Conservation (phyloP, 177 flowering plant genomes). For the Vitis hybrid region DNA sequence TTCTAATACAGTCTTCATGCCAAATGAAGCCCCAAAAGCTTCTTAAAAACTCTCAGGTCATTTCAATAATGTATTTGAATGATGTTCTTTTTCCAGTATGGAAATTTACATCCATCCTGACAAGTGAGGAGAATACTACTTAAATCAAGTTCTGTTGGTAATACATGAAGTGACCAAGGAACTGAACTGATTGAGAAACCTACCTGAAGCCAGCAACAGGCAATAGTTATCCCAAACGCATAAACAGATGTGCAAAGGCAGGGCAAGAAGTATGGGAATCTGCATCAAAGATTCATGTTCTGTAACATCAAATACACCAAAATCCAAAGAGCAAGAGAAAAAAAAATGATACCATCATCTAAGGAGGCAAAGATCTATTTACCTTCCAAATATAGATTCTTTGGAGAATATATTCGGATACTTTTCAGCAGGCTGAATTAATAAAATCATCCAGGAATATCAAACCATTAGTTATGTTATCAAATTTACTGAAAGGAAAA, state of each 20-base stretch:
- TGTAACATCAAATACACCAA: not conserved
- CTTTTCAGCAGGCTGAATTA: conserved; percentile 32
- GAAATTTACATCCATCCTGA: too few species aligned
- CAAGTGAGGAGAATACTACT: too few species aligned
- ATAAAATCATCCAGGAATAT: not conserved
- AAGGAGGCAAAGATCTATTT: not conserved
- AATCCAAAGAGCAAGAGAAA: not conserved
- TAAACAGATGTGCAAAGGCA: conserved; percentile 63
- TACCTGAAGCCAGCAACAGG: conserved; percentile 77
- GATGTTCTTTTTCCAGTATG: too few species aligned
- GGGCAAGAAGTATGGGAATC: conserved; percentile 72
- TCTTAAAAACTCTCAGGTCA: too few species aligned
- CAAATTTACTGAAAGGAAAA: too few species aligned
- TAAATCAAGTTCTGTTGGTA: not conserved
- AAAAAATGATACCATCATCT: not conserved
- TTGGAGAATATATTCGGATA: conserved; percentile 30
- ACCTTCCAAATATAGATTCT: conserved; percentile 33
- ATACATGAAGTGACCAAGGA: not conserved
- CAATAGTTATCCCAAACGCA: conserved; percentile 47
- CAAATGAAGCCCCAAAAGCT: too few species aligned
- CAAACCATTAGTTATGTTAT: not conserved
- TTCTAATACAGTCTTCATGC: too few species aligned
- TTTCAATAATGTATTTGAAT: too few species aligned
- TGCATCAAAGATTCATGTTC: conserved; percentile 15
- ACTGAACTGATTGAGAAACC: conserved; percentile 11